A percentile compares a stretch with the other conserved stretches of the same genome.
phyloP scores from a whole-genome alignment of 208 protist species.

The Trypanosomatidae sp. region DNA sequence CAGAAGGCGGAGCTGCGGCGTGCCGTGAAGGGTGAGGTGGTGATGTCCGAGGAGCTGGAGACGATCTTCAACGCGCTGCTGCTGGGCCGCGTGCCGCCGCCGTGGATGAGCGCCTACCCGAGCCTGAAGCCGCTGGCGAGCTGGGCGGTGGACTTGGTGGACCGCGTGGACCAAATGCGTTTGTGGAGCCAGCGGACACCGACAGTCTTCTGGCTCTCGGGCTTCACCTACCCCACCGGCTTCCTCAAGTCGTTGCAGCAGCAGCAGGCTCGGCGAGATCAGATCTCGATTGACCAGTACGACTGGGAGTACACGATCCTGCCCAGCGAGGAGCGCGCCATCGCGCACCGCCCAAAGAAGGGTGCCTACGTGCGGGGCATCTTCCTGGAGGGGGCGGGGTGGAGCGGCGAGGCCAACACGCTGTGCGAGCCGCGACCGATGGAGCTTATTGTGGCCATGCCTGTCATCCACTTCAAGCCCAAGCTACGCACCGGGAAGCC shows the following conservation, averaged over 20 bases:
- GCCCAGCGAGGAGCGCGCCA: conserved; percentile 86
- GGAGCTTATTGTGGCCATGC: conserved; percentile 97
- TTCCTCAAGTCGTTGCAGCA: conserved; percentile 98
- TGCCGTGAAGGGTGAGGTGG: conserved; percentile 97
- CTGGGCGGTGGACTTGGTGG: conserved; percentile 96
- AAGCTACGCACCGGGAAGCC: conserved; percentile 90
- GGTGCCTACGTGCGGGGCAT: conserved; percentile 97
- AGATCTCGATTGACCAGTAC: conserved; percentile 97
- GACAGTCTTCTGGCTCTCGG: conserved; percentile 97
- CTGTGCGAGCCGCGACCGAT: conserved; percentile 96
- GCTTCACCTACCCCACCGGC: conserved; percentile 98
- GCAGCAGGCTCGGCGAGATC: conserved; percentile 88
- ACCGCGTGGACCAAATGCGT: conserved; percentile 94
- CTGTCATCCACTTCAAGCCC: conserved; percentile 98
- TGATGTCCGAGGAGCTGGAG: conserved; percentile 98
- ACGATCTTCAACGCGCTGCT: conserved; percentile 92
- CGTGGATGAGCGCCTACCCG: conserved; percentile 97
- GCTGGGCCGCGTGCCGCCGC: conserved; percentile 90
- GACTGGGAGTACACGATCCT: conserved; percentile 97
- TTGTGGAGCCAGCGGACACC: conserved; percentile 93
- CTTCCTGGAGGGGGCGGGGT: conserved; percentile 98
- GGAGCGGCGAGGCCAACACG: conserved; percentile 88
- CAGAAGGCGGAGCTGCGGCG: conserved; percentile 92
- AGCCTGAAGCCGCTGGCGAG: conserved; percentile 96
- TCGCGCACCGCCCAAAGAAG: conserved; percentile 92